Evolutionary conservation across 2,329 filamentous ascomycete species (phyloP).

Genomic region (Fusarium sp.): DNA sequence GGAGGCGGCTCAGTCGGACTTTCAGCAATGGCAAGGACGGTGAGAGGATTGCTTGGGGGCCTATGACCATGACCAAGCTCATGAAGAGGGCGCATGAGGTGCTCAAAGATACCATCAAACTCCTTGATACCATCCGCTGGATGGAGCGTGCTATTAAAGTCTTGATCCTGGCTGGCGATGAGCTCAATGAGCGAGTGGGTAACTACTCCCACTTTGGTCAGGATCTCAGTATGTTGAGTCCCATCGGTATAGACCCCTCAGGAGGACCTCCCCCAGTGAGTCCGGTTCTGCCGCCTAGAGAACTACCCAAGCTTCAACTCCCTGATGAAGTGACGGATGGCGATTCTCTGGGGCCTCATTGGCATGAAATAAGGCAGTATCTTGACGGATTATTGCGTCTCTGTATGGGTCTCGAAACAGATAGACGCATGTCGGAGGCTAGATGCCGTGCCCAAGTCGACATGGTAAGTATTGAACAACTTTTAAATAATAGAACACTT

Average conservation of each 20-base stretch:
- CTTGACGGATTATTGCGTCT: slow-evolving; percentile 60
- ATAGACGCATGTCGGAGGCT: slow-evolving; percentile 61
- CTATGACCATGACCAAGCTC: slow-evolving; percentile 61
- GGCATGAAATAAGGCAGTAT: slow-evolving; percentile 63
- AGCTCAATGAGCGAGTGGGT: slow-evolving; percentile 54
- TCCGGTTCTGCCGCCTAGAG: slow-evolving; percentile 42
- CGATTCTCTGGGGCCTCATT: slow-evolving; percentile 55
- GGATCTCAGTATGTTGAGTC: slow-evolving; percentile 48
- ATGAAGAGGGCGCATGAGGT: slow-evolving; percentile 64
- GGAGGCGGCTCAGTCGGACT: slow-evolving; percentile 42
- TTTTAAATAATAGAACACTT: not conserved
- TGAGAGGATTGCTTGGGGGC: slow-evolving; percentile 50
- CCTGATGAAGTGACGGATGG: slow-evolving; percentile 39
- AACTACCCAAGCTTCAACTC: slow-evolving; percentile 35
- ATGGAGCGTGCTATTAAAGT: slow-evolving; percentile 62
- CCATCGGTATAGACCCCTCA: slow-evolving; percentile 39
- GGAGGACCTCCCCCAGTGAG: slow-evolving; percentile 47
- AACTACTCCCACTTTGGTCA: slow-evolving; percentile 39
- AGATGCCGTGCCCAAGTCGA: slow-evolving; percentile 62
- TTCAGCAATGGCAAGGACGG: slow-evolving; percentile 46
- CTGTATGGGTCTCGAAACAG: slow-evolving; percentile 61
- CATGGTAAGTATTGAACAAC: slow-evolving; percentile 53
- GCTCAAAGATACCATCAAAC: slow-evolving; percentile 60
- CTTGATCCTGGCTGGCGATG: slow-evolving; percentile 60
- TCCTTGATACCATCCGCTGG: slow-evolving; percentile 62